Conservation (phyloP, 2,329 filamentous ascomycete species). For the Coniochaeta pulveracea region DNA sequence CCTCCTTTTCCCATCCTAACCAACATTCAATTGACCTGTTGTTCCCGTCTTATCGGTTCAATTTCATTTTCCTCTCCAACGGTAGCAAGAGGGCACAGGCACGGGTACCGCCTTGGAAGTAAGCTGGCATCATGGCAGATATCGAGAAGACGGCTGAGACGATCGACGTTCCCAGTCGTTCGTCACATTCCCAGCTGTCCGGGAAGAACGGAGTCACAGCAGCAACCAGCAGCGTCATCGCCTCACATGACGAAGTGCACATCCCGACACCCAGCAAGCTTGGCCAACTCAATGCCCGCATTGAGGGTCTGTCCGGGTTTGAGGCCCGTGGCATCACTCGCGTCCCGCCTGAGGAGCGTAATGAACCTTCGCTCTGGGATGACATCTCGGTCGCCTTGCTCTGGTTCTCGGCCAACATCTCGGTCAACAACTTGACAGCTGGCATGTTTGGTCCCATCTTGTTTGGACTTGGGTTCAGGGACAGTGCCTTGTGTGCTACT, state of each 20-base stretch:
- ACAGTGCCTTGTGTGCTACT: slow-evolving; percentile 15
- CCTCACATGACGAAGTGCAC: not conserved
- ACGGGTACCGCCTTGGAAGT: no score
- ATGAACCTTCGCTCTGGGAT: slow-evolving; percentile 18
- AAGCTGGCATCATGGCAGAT: no score
- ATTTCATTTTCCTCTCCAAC: no score
- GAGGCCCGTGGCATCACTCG: slow-evolving; percentile 28
- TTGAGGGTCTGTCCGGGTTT: slow-evolving; percentile 22
- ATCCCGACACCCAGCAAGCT: slow-evolving; percentile 5
- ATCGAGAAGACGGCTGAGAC: slow-evolving; percentile 2
- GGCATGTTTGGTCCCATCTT: slow-evolving; percentile 18
- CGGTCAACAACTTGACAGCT: slow-evolving; percentile 26
- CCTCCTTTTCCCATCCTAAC: no score
- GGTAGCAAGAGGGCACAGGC: no score
- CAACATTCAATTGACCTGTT: no score
- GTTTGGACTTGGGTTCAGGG: slow-evolving; percentile 17
- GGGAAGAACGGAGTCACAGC: not conserved
- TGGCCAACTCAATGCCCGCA: slow-evolving; percentile 13
- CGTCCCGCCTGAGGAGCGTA: slow-evolving; percentile 23
- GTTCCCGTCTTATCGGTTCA: no score
- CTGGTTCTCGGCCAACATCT: slow-evolving; percentile 33
- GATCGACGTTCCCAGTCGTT: not conserved
- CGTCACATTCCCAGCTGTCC: not conserved
- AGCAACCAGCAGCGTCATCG: slow-evolving; percentile 1
- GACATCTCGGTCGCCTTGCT: slow-evolving; percentile 27